phyloP scores from a whole-genome alignment of 2,329 filamentous ascomycete species.

The Stagonosporopsis vannaccii region DNA sequence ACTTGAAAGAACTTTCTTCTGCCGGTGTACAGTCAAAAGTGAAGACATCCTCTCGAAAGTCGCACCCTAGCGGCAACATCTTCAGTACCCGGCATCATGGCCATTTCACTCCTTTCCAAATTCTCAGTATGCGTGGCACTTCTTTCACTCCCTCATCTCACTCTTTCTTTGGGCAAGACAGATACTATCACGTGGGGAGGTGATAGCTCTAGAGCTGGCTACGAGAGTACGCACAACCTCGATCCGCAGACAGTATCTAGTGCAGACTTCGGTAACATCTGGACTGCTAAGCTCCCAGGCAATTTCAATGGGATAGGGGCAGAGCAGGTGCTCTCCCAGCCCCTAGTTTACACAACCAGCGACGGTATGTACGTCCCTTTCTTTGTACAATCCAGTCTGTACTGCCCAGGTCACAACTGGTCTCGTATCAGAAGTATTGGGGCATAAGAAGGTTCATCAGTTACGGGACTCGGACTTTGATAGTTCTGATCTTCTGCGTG shows the following conservation, averaged over 20 bases:
- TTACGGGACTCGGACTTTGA: too few species aligned
- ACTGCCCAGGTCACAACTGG: too few species aligned
- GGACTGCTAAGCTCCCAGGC: slow-evolving; percentile 61
- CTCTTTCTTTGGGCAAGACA: slow-evolving; percentile 41
- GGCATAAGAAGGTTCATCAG: not conserved
- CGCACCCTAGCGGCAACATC: not conserved
- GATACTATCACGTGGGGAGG: slow-evolving; percentile 68
- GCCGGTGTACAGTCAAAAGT: slow-evolving; percentile 1
- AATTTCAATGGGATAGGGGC: slow-evolving; percentile 55
- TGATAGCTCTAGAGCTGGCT: slow-evolving; percentile 62
- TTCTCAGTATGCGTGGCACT: slow-evolving; percentile 6
- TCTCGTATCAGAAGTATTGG: too few species aligned
- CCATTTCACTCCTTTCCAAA: slow-evolving; percentile 3
- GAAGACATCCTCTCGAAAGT: not conserved
- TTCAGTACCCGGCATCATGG: not conserved
- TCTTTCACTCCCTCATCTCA: slow-evolving; percentile 1
- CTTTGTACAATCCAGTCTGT: not conserved
- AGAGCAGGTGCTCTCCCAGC: slow-evolving; percentile 63
- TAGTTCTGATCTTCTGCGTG: not conserved
- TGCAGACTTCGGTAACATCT: slow-evolving; percentile 63
- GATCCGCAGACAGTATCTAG: slow-evolving; percentile 65
- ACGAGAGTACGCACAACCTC: slow-evolving; percentile 69
- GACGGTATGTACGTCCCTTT: slow-evolving; percentile 39
- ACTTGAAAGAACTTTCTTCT: not conserved
- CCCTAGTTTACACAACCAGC: slow-evolving; percentile 61